Base-by-base conservation (phyloP, 176 grass and related monocot species). In the Carex parvula region DNA sequence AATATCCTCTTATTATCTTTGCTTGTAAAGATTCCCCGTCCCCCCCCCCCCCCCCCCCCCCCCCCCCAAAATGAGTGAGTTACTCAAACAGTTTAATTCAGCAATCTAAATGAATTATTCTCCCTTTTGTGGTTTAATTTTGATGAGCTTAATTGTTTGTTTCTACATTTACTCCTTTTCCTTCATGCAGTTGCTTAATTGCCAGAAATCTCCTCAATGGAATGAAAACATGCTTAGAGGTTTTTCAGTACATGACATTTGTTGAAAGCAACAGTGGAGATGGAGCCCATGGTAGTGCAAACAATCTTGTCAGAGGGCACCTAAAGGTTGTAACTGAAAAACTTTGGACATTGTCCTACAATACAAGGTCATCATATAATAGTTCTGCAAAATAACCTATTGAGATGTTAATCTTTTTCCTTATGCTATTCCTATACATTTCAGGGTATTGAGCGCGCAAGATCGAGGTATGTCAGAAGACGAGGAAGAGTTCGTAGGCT, bases 211-310 rank as follows among this genome's bases (percentile, higher is more conserved):
- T 98, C 87, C 89, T 98, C 81, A 84, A 87, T 81, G 92, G 95
- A 90, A 93, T 98, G 92, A 98, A 95, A 89, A 98, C 95, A 62
- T 98, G 95, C 86, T 85, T 68, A 58, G 91, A 98, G 82, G 91
- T 95, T 86, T 95, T 86, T 85, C 91, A 95, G 14, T 93, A 93
- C 90, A 93, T 95, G 91, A 89, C 89, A 82, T 90, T 93, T 80
- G 85, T 93, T 84, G 91, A 93, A 79, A 91, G 89, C 70, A 91
- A 86, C 59, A 86, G 79, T 50, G 52, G 85, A 86, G 88, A 89
- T 87, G 93, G 92, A 85, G 66, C 86, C 64, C 84, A 88, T 87
- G 89, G 78, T 79, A 88, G 86, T 82, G 87, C 84, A 70, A 92
- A 88, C 90, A 93, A 90, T 92, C 89, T 95, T 24, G 91, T 93